These are phyloP conservation scores for Auricularia heimuer DNA, from an alignment of 768 basidiomycete species.

Conservation along the genomic window DNA sequence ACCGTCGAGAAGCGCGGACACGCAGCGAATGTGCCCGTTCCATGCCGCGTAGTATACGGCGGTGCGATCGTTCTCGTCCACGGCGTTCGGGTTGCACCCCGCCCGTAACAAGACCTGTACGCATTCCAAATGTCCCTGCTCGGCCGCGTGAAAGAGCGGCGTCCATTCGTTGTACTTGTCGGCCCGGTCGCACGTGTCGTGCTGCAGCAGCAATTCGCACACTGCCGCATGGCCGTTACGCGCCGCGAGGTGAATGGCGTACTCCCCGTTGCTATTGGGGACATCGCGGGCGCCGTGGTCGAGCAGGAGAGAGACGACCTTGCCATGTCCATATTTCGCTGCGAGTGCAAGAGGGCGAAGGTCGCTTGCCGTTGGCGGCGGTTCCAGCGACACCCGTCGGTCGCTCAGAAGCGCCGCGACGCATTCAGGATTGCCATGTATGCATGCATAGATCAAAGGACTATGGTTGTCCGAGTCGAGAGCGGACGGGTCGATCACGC, in stretches of 20 bases:
- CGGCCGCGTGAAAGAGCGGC: constrained; percentile 89
- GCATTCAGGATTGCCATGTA: constrained; percentile 74
- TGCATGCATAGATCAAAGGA: constrained; percentile 87
- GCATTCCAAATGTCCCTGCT: constrained; percentile 69
- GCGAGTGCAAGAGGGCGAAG: constrained; percentile 84
- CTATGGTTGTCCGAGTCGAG: constrained; percentile 91
- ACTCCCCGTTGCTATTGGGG: constrained; percentile 92
- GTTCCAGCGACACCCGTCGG: constrained; percentile 55
- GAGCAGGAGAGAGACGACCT: constrained; percentile 71
- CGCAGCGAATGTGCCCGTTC: constrained; percentile 76
- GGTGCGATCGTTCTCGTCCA: constrained; percentile 77
- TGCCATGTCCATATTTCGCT: constrained; percentile 78
- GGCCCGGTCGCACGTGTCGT: constrained; percentile 71
- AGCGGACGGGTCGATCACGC: constrained; percentile 34
- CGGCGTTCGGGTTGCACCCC: constrained; percentile 61
- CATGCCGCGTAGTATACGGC: constrained; percentile 94
- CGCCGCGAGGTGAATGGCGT: constrained; percentile 92
- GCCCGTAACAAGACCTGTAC: constrained; percentile 71
- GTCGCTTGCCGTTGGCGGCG: constrained; percentile 49
- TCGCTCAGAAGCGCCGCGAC: constrained; percentile 73
- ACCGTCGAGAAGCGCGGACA: constrained; percentile 47
- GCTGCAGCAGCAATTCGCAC: constrained; percentile 62
- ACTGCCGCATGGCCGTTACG: constrained; percentile 84
- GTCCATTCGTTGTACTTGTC: constrained; percentile 99
- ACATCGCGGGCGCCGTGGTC: constrained; percentile 66